Base-by-base conservation (phyloP, 768 basidiomycete species). In the Leccinum broughii region DNA sequence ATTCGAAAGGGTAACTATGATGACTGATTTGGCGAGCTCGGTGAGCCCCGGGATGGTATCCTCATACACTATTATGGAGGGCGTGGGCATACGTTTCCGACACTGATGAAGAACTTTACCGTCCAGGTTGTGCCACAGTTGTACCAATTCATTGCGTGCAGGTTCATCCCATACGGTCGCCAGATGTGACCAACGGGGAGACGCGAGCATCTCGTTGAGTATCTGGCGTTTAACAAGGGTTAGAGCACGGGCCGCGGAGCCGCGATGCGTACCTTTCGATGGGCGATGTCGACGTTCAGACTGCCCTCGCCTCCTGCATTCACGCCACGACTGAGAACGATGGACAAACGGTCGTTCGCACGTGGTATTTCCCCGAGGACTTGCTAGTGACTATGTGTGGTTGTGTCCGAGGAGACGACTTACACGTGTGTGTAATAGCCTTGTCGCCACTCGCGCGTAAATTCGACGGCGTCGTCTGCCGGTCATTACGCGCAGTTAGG, bases 1-100 rank as follows among this genome's bases (percentile, higher is more conserved):
- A 60, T 89, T 89, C 0, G 87, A 88, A 0, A 89, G 72, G 3
- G 82, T 77, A 2, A 77, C 77, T 11, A 88, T 79, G 53, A 86
- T 77, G 0, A 69, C 68, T 6, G 80, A 68, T 52, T 83, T 78
- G 75, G 84, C 85, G 54, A 89, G 70, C 4, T 74, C 75, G 49
- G 77, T 64, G 14, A 89, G 73, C 0, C 84, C 84, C 0, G 77
- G 72, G 4, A 77, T 62, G 5, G 80, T 66, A 64, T 89, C 88
- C 3, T 82, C 77, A 83, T 86, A 89, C 3, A 78, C 87, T 87
- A 44, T 14, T 14, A n/a, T 50, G 22, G 7, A 9, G 9, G 15
- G 13, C 3, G 32, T 4, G 30, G 26, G 20, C 14, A 26, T 26
- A 22, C 13, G 26, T 51, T 26, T 8, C 11, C 26, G 15, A 51